Evolutionary conservation across 1,284 basidiomycete species (phyloP).

Genomic region (Ganoderma lucidum): DNA sequence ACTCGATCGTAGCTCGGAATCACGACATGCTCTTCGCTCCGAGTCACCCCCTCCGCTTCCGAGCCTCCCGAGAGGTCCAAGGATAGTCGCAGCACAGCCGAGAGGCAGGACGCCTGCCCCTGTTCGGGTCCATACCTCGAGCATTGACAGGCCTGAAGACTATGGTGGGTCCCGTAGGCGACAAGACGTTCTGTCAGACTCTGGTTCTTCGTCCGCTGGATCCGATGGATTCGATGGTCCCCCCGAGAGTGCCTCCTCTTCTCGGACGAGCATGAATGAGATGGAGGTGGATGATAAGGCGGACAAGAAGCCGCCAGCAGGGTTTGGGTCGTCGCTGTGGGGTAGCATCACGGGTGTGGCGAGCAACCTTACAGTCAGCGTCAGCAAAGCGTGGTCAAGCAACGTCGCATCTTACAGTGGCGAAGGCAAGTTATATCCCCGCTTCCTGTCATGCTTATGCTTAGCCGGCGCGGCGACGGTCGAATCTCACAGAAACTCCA

Average conservation of each 20-base stretch:
- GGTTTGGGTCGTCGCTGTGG: constrained; percentile 60
- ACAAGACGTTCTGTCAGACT: constrained; percentile 25
- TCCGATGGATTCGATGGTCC: constrained; percentile 21
- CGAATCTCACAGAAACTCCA: constrained; percentile 53
- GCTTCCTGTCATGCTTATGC: constrained; percentile 14
- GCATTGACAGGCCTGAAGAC: constrained; percentile 18
- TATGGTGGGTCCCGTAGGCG: constrained; percentile 19
- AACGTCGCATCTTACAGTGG: constrained; percentile 52
- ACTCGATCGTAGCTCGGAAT: constrained; percentile 24
- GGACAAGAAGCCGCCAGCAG: constrained; percentile 32
- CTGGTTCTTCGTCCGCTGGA: constrained; percentile 25
- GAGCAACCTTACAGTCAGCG: constrained; percentile 60
- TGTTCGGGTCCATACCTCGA: constrained; percentile 8
- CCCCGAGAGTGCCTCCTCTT: constrained; percentile 45
- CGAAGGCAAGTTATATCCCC: constrained; percentile 62
- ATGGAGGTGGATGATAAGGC: constrained; percentile 28
- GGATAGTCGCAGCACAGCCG: background rate
- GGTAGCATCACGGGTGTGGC: constrained; percentile 61
- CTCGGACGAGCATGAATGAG: constrained; percentile 55
- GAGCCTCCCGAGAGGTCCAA: constrained; percentile 36
- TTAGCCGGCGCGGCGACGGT: constrained; percentile 7
- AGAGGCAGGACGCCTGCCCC: constrained; percentile 6
- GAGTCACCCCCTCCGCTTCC: constrained; percentile 30
- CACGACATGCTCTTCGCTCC: constrained; percentile 20
- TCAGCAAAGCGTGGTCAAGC: constrained; percentile 63